Evolutionary conservation across 441 rosid species (phyloP), one percentile per base, ranked within the genome.

Genomic region (Bocquillonia castaneifolia): DNA sequence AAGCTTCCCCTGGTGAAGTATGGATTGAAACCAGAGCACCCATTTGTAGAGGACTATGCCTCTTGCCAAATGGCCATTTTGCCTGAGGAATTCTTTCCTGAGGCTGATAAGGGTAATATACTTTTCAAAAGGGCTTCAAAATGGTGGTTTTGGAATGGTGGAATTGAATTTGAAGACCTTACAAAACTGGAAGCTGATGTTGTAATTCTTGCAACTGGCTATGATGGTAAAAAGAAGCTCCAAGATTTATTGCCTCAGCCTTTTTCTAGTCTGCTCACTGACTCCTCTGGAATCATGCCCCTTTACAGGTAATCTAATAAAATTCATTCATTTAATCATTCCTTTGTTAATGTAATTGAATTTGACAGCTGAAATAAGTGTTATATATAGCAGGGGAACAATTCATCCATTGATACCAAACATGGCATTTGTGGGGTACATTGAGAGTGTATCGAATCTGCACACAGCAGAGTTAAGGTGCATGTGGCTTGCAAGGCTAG

Each of bases 31-130:
- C 88, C 91, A 23, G 79, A 80, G 1, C 91, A 86, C 61, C 80
- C 85, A 28, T 86, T 86, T 44, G 79, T 68, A 74, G 88, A 86
- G 63, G 91, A 84, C 68, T 79, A 81, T 50, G 88, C 88, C 2
- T 78, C 88, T 14, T 86, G 91, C 70, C 91, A 84, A 53, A 82
- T 86, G 86, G 86, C 91, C 5, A 79, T 79, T 48, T 26, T 86
- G 58, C 91, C 91, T 0, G 84, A 84, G 31, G 75, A 78, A n/a
- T 84, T 86, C 83, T 86, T 82, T 65, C 10, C 67, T 0, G 82
- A 79, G 73, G 88, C 88, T 0, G 84, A 86, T 68, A 77, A 84
- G 51, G 91, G 91, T 3, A 84, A 78, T 14, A 84, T 86, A 25
- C 17, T 52, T 72, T 82, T 86, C 80, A 86, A 77, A 71, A 81